Evolutionary conservation across 2,329 filamentous ascomycete species (phyloP), one percentile per base, ranked within the genome.

Genomic region (Sporothrix schenckii): DNA sequence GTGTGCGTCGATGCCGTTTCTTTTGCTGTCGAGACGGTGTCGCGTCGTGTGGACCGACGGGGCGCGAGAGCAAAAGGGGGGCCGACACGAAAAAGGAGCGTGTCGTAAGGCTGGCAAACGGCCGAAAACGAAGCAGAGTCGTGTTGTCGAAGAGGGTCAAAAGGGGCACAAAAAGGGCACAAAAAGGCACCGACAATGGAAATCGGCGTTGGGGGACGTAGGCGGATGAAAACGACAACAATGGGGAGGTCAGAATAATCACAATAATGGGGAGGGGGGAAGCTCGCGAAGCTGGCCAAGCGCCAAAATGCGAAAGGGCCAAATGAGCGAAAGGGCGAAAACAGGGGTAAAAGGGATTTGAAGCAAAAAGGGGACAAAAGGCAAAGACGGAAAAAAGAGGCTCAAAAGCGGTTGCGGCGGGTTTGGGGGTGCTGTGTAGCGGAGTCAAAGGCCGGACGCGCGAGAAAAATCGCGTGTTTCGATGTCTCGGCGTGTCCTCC

Each of bases 391-490:
- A 34, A 54, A 58, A 63, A 67, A 44, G 30, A 60, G 71, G 58
- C 63, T n/a, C n/a, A 58, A 71, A 56, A 66, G 52, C 27, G 27
- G 47, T 2, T 27, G 27, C 27, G 27, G 75, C 79, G 78, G 79
- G 80, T 79, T 80, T 81, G 78, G 79, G 79, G 79, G 49, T 58
- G 34, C 21, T 27, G 54, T 27, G 34, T 50, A 78, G 77, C 76
- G 79, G 77, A 80, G 54, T 76, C 78, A 77, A 76, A 76, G 78
- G 80, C 77, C 77, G 76, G 76, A 80, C 78, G 81, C 80, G 83
- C 80, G 80, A 82, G 79, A 79, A 83, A 85, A 74, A 82, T 82
- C 82, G 85, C 84, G 85, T 85, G 61, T 82, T 81, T 81, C 83
- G 81, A 80, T 80, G 81, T 81, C 82, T 80, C 82, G 81, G 81